Evolutionary conservation across 768 basidiomycete species (phyloP), one percentile per base, ranked within the genome.

Genomic region (Phlebiopsis flavidoalba): DNA sequence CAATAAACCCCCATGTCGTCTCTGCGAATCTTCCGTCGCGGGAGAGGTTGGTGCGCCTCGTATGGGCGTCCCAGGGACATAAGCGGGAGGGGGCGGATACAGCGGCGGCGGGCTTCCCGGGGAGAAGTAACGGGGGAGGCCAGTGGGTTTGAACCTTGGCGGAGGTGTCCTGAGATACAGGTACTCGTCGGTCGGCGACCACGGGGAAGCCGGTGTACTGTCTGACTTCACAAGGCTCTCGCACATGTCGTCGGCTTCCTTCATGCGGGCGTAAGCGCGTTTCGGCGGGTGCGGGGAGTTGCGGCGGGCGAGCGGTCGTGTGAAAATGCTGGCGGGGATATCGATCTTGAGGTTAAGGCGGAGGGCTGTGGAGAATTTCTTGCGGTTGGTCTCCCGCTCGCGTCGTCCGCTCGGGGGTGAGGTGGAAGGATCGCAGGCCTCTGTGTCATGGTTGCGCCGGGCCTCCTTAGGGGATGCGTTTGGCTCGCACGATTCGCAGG

Each of bases 171-270:
- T 63, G 7, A 64, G 66, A 31, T 55, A 66, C 8, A 63, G 53
- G 58, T 66, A 61, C 53, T 70, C 40, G 40, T 43, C 69, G 46
- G 57, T 53, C 15, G 65, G 65, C 3, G 66, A 70, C 68, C 67
- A 69, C 1, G 69, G 69, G 8, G 69, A 69, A 3, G 67, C 67
- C n/a, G 22, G 8, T 1, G 50, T n/a, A 14, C 3, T n/a, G 50
- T 24, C 12, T n/a, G 50, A 51, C 31, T n/a, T n/a, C 33, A 54
- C 26, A 1, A 54, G 53, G n/a, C 33, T 10, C n/a, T 55, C 37
- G 22, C 11, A 46, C 53, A 35, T 33, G 24, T 58, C 61, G 26
- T 35, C 48, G 37, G 37, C 52, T 22, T 59, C 61, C 43, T 19
- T 48, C 36, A 62, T 37, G 35, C 57, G 61, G 14, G 11, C 11